Conservation (phyloP, 2,329 filamentous ascomycete genomes). For the Drechslerella coelobrocha region DNA sequence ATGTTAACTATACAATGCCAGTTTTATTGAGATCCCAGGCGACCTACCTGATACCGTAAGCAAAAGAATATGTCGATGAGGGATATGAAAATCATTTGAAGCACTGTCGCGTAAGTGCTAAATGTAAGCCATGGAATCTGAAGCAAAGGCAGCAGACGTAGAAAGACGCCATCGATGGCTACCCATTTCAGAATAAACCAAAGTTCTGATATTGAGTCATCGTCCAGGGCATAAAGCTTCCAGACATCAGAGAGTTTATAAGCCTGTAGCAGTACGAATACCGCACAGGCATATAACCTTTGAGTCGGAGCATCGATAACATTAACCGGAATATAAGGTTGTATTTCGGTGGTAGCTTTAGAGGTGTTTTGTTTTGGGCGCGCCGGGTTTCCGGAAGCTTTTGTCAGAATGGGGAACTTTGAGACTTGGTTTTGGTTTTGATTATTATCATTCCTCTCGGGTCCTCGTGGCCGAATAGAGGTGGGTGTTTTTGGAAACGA, state of each 20-base stretch:
- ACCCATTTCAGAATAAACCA: constrained; percentile 94
- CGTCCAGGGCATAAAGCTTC: constrained; percentile 66
- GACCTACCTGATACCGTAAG: constrained; percentile 54
- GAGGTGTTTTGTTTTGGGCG: constrained; percentile 7
- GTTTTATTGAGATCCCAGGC: not conserved
- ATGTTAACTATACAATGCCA: not conserved
- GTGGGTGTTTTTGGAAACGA: constrained; percentile 45
- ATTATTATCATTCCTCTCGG: constrained; percentile 13
- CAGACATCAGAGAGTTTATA: constrained; percentile 80
- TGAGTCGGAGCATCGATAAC: constrained; percentile 90
- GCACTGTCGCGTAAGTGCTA: constrained; percentile 72
- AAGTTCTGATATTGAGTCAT: constrained; percentile 72
- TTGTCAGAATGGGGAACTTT: not conserved
- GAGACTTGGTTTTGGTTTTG: constrained; percentile 51
- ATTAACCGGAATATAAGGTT: constrained; percentile 78
- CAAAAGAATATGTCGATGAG: constrained; percentile 88
- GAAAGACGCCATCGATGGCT: constrained; percentile 80
- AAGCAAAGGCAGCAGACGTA: constrained; percentile 84
- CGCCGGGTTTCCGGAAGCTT: constrained; percentile 6
- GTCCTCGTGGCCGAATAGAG: constrained; percentile 32
- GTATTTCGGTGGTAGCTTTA: constrained; percentile 17
- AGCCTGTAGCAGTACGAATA: constrained; percentile 76
- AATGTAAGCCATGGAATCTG: constrained; percentile 92
- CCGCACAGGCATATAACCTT: constrained; percentile 80
- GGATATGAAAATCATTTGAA: constrained; percentile 58